A percentile compares a stretch with the other conserved stretches of the same genome.
phyloP scores from a whole-genome alignment of 345 rosid genomes.

The Acer negundo region DNA sequence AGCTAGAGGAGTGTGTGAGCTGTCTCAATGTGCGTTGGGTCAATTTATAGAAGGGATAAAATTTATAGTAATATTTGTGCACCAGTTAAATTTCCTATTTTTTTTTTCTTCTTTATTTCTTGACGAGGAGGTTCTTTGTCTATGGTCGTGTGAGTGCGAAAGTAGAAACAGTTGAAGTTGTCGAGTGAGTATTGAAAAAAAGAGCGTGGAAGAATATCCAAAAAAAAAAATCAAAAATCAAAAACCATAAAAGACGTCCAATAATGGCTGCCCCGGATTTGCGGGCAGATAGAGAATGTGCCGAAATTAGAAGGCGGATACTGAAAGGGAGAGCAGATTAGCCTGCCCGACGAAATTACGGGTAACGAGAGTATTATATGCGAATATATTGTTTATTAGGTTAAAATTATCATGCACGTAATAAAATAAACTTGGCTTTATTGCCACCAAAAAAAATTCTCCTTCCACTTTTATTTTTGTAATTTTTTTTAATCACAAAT shows the following conservation, averaged over 20 bases:
- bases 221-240: too few relatives aligned
- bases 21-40: not conserved
- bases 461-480: too few relatives aligned
- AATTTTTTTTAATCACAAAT: too few relatives aligned
- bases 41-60: constrained; percentile 12
- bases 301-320: not conserved
- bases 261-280: constrained; percentile 31
- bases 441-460: too few relatives aligned
- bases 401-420: not conserved
- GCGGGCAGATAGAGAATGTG: constrained; percentile 34
- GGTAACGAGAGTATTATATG: constrained; percentile 18
- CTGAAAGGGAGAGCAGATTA: not conserved
- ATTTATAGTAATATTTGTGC: not conserved
- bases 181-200: not conserved
- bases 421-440: too few relatives aligned
- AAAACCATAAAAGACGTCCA: too few relatives aligned
- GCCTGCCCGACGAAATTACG: constrained; percentile 22
- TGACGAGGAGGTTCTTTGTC: not conserved
- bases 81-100: not conserved
- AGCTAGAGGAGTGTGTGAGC: not conserved
- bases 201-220: not conserved
- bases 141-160: not conserved
- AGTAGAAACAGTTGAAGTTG: constrained; percentile 13
- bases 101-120: not conserved
- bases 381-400: not conserved